These are phyloP conservation scores for Mycena kentingensis DNA, from an alignment of 768 basidiomycete species.

Conservation along the genomic window DNA sequence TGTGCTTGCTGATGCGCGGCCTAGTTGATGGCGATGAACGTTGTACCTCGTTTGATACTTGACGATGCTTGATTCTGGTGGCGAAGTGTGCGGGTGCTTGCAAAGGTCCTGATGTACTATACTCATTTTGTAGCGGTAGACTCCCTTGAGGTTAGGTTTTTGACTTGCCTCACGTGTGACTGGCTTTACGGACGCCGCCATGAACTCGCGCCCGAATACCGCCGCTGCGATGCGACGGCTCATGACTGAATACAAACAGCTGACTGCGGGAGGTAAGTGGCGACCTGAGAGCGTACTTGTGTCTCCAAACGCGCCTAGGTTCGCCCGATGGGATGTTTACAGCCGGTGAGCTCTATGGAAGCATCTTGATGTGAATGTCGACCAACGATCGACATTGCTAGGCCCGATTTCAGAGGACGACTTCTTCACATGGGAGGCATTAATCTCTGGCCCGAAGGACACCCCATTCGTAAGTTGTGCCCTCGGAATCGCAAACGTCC, in stretches of 20 bases:
- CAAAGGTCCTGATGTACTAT: constrained; percentile 20
- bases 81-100: constrained; percentile 9
- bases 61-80: constrained; percentile 62
- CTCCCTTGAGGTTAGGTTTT: background rate
- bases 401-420: constrained; percentile 90
- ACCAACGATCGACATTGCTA: constrained; percentile 28
- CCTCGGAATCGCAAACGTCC: background rate
- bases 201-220: constrained; percentile 59
- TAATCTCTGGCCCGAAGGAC: constrained; percentile 91
- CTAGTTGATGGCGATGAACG: constrained; percentile 96
- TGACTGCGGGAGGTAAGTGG: constrained; percentile 70
- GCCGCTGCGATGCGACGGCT: constrained; percentile 80
- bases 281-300: constrained; percentile 2
- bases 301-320: constrained; percentile 42
- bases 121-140: background rate
- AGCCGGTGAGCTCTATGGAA: constrained; percentile 53
- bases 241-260: constrained; percentile 92
- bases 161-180: background rate
- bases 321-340: constrained; percentile 97
- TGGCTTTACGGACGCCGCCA: constrained; percentile 21
- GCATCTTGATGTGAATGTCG: background rate
- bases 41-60: constrained; percentile 84
- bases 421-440: constrained; percentile 95
- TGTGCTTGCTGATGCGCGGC: background rate
- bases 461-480: constrained; percentile 84